These are phyloP conservation scores for Lepidopterella palustris DNA, from an alignment of 495 filamentous ascomycete genomes.

Conservation along the genomic window DNA sequence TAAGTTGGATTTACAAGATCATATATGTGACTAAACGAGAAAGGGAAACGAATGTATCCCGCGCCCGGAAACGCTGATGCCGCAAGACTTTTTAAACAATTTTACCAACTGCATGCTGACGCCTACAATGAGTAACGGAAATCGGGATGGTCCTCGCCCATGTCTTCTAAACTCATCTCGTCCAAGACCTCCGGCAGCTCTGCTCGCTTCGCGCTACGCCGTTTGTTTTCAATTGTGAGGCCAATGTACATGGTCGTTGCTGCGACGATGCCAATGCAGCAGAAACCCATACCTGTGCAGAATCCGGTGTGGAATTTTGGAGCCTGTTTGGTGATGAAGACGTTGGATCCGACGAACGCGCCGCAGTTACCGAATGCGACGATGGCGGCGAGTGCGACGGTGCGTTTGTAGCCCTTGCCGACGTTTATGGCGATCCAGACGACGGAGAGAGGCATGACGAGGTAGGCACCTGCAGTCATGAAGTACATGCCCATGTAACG, in stretches of 20 bases:
- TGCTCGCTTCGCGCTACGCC: slow-evolving; percentile 1
- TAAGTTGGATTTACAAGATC: too few species aligned
- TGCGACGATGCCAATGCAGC: slow-evolving; percentile 11
- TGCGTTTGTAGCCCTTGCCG: slow-evolving; percentile 26
- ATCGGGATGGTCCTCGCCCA: slow-evolving; percentile 19
- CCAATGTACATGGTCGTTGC: slow-evolving; percentile 19
- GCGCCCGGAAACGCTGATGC: too few species aligned
- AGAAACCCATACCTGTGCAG: slow-evolving; percentile 18
- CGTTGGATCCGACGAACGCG: slow-evolving; percentile 19
- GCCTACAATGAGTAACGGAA: slow-evolving; percentile 18
- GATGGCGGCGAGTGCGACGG: slow-evolving; percentile 21
- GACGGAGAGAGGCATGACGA: slow-evolving; percentile 44
- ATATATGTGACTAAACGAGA: too few species aligned
- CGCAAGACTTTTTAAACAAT: too few species aligned
- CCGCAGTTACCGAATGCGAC: slow-evolving; percentile 24
- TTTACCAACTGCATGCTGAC: background rate
- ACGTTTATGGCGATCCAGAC: slow-evolving; percentile 27
- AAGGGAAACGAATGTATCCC: too few species aligned
- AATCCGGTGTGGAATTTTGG: slow-evolving; percentile 27
- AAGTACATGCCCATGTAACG: slow-evolving; percentile 70
- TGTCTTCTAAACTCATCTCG: background rate
- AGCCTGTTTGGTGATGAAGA: slow-evolving; percentile 18
- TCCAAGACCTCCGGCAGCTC: slow-evolving; percentile 7
- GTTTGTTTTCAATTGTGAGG: slow-evolving; percentile 10
- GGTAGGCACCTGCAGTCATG: slow-evolving; percentile 55